Evolutionary conservation across 768 basidiomycete species (phyloP), one percentile per base, ranked within the genome.

Genomic region (Tylopilus felleus): DNA sequence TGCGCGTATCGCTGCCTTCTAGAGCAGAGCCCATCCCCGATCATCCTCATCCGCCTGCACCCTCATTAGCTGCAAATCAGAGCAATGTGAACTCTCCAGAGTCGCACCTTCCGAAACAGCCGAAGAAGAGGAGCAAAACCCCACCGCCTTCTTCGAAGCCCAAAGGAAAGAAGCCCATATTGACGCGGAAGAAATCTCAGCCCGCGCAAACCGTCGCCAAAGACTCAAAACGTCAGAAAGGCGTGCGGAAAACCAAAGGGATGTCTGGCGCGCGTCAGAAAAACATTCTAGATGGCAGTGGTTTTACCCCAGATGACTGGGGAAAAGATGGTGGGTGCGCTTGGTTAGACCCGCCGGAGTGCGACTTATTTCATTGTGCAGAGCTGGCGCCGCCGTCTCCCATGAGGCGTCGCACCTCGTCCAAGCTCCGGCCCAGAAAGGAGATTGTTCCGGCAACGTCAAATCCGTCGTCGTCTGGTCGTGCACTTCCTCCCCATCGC

Each of bases 311-410:
- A 4, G 57, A 71, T 6, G 35, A 40, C 9, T 69, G 63, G 67
- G 67, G 68, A 14, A 55, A 42, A 22, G 65, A 71, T 43, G 60
- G 68, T 70, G n/a, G 4, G 61, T 44, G 4, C 1, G 4, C 4
- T 17, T 23, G 13, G 3, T 9, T 25, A 5, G 21, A n/a, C 35
- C 16, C 8, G 8, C 22, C 35, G 2, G 39, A 36, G 19, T 31
- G 4, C 12, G 10, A 25, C n/a, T 39, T 4, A 8, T 8, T 13
- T 2, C 9, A 4, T 31, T 17, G 0, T 16, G 5, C 9, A 70
- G 60, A 47, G 25, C 41, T 66, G 3, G 62, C 53, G 9, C 66
- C 61, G 3, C 52, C 59, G 2, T 14, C 47, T 35, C 3, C 48
- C 1, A 39, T 39, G n/a, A 59, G 48, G 31, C 50, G 31, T 48